Conservation (phyloP, 805 yeast genomes). For the Teunomyces funiuensis region DNA sequence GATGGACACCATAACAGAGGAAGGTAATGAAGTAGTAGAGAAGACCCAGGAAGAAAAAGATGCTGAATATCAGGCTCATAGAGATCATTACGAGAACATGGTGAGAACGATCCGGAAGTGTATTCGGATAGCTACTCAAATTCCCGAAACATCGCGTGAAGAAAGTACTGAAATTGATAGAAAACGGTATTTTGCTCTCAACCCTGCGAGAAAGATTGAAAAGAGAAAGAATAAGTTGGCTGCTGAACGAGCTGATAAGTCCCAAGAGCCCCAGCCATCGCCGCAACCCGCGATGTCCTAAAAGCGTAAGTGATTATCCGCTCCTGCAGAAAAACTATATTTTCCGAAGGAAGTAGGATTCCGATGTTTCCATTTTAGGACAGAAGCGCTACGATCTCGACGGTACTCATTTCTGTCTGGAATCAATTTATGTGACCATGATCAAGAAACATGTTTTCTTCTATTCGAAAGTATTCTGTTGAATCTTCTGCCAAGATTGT, state of each 20-base stretch:
- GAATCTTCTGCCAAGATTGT: constrained; percentile 12
- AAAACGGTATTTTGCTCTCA: constrained; percentile 60
- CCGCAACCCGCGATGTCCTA: no score
- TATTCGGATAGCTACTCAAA: constrained; percentile 41
- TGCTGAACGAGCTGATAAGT: neutral
- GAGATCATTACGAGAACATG: constrained; percentile 43
- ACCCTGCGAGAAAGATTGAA: constrained; percentile 55
- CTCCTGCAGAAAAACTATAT: neutral
- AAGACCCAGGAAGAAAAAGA: constrained; percentile 12
- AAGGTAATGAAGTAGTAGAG: constrained; percentile 10
- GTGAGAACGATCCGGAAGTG: constrained; percentile 50
- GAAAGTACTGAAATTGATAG: constrained; percentile 63
- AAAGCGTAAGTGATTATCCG: no score
- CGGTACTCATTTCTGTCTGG: neutral
- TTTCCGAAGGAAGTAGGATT: neutral
- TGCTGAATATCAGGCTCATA: constrained; percentile 11
- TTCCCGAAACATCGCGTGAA: constrained; percentile 52
- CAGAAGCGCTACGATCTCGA: neutral
- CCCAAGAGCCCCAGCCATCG: neutral
- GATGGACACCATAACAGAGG: neutral
- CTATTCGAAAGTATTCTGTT: neutral
- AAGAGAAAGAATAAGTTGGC: constrained; percentile 34
- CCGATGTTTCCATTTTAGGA: neutral
- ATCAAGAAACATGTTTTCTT: neutral
- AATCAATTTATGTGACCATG: neutral